Percentiles rank a stretch among this genome's conserved stretches.
These are phyloP conservation scores for Pseudofabraea citricarpa DNA, from an alignment of 2,329 filamentous ascomycete species.

Conservation along the genomic window DNA sequence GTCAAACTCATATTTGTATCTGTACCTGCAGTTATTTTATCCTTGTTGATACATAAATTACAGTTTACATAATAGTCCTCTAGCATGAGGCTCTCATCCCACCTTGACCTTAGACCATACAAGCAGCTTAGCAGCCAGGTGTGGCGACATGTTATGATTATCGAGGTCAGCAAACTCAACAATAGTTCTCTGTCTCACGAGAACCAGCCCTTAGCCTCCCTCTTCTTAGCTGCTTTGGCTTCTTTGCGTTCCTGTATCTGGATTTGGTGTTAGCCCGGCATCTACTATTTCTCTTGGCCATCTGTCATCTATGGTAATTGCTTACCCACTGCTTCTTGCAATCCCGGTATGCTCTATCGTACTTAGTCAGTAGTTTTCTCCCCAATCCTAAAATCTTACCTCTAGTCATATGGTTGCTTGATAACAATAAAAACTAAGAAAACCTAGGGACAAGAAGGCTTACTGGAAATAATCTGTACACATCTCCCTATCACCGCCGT, in stretches of 20 bases:
- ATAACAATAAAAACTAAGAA: background rate
- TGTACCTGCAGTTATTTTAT: no score
- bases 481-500: slow-evolving; percentile 82
- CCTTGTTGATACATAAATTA: no score
- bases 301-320: background rate
- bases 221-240: slow-evolving; percentile 39
- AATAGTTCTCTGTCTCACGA: no score
- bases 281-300: background rate
- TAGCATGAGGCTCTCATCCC: no score
- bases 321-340: slow-evolving; percentile 94
- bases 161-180: no score
- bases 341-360: slow-evolving; percentile 75
- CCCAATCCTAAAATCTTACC: background rate
- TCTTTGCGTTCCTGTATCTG: background rate
- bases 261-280: background rate
- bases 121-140: no score
- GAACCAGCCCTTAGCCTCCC: slow-evolving; percentile 29
- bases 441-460: slow-evolving; percentile 29
- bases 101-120: no score
- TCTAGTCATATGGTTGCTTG: background rate
- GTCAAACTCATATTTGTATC: no score
- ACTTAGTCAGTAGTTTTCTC: slow-evolving; percentile 2
- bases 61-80: no score
- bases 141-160: no score
- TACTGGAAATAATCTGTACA: slow-evolving; percentile 95